These are phyloP conservation scores for Cutaneotrichosporon spelunceum DNA, from an alignment of 1,284 basidiomycete species.

Conservation along the genomic window DNA sequence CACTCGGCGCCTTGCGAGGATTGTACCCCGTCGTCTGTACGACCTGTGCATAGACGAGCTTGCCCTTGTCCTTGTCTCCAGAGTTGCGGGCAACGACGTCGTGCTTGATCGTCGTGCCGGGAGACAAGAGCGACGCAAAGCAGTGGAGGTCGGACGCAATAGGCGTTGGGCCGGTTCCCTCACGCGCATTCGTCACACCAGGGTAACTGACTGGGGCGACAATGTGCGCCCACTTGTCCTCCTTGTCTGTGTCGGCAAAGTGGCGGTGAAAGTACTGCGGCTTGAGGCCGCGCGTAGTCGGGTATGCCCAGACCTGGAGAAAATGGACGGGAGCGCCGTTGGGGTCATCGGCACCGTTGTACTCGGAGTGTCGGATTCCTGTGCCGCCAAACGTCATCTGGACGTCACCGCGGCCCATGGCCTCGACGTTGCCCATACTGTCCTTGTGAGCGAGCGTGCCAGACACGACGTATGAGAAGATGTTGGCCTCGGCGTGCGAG, in stretches of 20 bases:
- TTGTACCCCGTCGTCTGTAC: constrained; percentile 76
- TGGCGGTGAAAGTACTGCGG: constrained; percentile 83
- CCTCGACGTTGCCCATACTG: constrained; percentile 82
- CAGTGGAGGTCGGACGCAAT: constrained; percentile 52
- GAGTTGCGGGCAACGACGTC: constrained; percentile 55
- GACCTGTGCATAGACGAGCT: constrained; percentile 53
- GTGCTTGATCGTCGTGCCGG: constrained; percentile 58
- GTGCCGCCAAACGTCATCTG: constrained; percentile 83
- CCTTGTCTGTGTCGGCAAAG: constrained; percentile 77
- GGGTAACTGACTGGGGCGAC: constrained; percentile 62
- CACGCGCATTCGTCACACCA: constrained; percentile 62
- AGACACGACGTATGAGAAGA: constrained; percentile 73
- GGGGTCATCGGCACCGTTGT: constrained; percentile 80
- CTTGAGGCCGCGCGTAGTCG: constrained; percentile 58
- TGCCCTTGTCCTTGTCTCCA: constrained; percentile 25
- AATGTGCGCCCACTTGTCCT: constrained; percentile 62
- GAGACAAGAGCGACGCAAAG: constrained; percentile 63
- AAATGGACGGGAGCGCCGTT: constrained; percentile 61
- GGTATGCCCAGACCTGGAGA: constrained; percentile 75
- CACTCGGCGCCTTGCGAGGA: constrained; percentile 46
- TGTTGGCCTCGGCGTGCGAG: constrained; percentile 79
- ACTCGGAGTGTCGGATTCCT: constrained; percentile 53
- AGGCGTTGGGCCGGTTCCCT: constrained; percentile 68
- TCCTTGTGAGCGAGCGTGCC: constrained; percentile 60
- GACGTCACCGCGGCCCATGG: constrained; percentile 79